Evolutionary conservation across 768 basidiomycete species (phyloP).

Genomic region (Inosperma sp.): DNA sequence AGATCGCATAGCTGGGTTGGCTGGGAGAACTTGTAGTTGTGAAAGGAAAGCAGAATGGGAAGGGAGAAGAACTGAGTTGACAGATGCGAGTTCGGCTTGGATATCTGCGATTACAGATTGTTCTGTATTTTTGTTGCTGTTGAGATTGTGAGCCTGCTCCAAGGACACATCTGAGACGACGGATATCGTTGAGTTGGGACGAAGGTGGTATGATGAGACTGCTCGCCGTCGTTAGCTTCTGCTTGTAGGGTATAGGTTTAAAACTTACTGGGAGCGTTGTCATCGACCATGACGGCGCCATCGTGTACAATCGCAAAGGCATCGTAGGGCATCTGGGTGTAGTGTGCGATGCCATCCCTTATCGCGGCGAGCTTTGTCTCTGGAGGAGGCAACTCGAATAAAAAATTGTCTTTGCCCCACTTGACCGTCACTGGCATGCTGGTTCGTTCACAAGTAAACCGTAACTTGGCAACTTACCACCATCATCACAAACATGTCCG

Average conservation of each 20-base stretch:
- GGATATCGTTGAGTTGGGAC: constrained; percentile 61
- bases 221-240: constrained; percentile 13
- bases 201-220: constrained; percentile 77
- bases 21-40: too few relatives aligned
- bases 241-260: background rate
- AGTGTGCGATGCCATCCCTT: constrained; percentile 59
- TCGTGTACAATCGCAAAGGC: constrained; percentile 86
- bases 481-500: constrained; percentile 3
- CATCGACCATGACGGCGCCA: constrained; percentile 89
- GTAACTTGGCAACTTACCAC: constrained; percentile 1
- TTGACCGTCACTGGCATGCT: constrained; percentile 45
- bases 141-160: constrained; percentile 23
- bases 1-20: constrained; percentile 13
- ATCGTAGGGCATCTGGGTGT: constrained; percentile 63
- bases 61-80: constrained; percentile 35
- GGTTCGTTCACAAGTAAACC: constrained; percentile 10
- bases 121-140: constrained; percentile 39
- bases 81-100: constrained; percentile 46
- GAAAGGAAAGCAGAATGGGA: constrained; percentile 15
- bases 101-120: constrained; percentile 50
- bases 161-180: constrained; percentile 47
- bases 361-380: constrained; percentile 55
- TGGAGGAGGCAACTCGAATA: constrained; percentile 51
- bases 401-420: constrained; percentile 42
- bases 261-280: constrained; percentile 55